Evolutionary conservation across 345 rosid species (phyloP), one percentile per base, ranked within the genome.

Genomic region (Pseudoturritis turrita): DNA sequence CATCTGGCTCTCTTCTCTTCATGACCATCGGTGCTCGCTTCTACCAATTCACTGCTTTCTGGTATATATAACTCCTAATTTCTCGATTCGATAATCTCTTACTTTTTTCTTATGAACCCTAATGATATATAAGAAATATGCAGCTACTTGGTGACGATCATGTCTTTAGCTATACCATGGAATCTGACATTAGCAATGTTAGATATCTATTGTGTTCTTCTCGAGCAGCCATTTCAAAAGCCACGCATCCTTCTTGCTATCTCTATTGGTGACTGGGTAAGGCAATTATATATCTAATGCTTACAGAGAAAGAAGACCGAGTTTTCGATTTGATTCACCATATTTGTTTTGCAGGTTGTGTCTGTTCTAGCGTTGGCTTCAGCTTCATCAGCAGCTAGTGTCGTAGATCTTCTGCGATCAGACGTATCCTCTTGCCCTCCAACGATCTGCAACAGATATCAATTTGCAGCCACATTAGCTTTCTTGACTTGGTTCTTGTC

Each of bases 101-200:
- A n/a, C n/a, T n/a, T n/a, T n/a, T n/a, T n/a, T 33, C 3, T 18
- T 54, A 54, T 52, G 22, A 65, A 26, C 41, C 39, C 39, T 35
- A 65, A 39, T 57, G 9, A 55, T 61, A 39, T 51, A 28, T 1
- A 23, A 3, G 10, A 62, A 40, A 60, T 41, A 8, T 77, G 62
- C 87, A 93, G 98, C 85, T 93, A 76, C 82, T 77, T 90, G 84
- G 98, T 86, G 31, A 86, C 88, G 21, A 80, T 87, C 79, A 93
- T 93, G 97, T 94, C 96, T 45, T 80, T 90, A 79, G 81, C 86
- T 5, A 87, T 93, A 68, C 98, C 98, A 23, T 93, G 98, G 97
- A 88, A 93, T 73, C 66, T 85, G 70, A 84, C 94, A 35, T 67
- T 93, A 75, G 96, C 89, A 44, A 71, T 93, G 77, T 85, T 90